phyloP scores from a whole-genome alignment of 176 grass and related monocot species.

The Musa acuminata region DNA sequence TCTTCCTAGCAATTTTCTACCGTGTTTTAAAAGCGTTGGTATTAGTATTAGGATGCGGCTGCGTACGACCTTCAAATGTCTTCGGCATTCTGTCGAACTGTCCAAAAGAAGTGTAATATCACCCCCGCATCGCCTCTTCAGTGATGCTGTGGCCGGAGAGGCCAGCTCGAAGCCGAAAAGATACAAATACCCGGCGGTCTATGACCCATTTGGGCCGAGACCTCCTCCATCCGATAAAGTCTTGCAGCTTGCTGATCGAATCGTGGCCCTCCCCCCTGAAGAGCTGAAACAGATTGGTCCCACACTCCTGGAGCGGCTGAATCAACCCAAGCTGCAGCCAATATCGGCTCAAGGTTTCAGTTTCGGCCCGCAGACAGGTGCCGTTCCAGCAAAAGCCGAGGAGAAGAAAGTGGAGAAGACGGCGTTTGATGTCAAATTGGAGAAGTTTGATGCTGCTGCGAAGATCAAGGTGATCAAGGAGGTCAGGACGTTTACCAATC shows the following conservation, averaged over 20 bases:
- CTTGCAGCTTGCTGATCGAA: slow-evolving; percentile 65
- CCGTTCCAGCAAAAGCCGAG: slow-evolving; percentile 30
- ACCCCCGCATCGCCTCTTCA: slow-evolving; percentile 27
- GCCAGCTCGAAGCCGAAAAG: slow-evolving; percentile 27
- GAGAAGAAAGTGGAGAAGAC: slow-evolving; percentile 94
- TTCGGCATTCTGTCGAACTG: slow-evolving; percentile 20
- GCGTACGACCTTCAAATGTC: slow-evolving; percentile 21
- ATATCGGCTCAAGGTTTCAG: slow-evolving; percentile 77
- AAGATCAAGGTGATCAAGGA: slow-evolving; percentile 99
- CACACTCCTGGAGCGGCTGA: slow-evolving; percentile 51
- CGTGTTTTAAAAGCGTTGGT: neutral
- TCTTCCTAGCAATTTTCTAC: no score
- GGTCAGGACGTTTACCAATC: slow-evolving; percentile 75
- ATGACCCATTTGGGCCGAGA: slow-evolving; percentile 67
- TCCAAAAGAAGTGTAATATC: slow-evolving; percentile 10
- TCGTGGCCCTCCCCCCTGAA: slow-evolving; percentile 54
- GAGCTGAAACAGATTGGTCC: slow-evolving; percentile 97
- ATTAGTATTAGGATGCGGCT: slow-evolving; percentile 36
- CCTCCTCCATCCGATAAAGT: slow-evolving; percentile 69
- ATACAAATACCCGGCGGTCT: slow-evolving; percentile 68
- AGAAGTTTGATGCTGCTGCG: slow-evolving; percentile 82
- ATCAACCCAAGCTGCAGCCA: slow-evolving; percentile 48
- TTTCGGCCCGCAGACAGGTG: slow-evolving; percentile 44
- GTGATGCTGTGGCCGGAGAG: slow-evolving; percentile 28
- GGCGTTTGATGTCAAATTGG: slow-evolving; percentile 80